phyloP scores from a whole-genome alignment of 2,329 filamentous ascomycete genomes.

The Bimuria novae-zelandiae region DNA sequence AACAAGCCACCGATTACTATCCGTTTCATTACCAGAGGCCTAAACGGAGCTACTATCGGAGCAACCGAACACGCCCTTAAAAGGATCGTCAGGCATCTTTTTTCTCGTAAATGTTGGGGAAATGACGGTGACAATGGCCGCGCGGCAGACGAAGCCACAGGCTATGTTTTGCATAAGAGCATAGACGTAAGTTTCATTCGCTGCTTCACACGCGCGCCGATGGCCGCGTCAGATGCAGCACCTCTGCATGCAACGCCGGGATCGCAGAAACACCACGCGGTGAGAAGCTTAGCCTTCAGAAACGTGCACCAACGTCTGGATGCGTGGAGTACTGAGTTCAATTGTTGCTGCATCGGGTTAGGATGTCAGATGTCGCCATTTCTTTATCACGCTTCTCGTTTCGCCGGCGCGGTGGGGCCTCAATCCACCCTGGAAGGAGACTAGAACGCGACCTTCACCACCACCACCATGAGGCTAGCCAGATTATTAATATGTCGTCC shows the following conservation, averaged over 20 bases:
- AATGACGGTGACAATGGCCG: conserved; percentile 30
- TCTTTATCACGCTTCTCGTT: conserved; percentile 18
- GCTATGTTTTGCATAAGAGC: neutral
- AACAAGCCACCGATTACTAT: no score
- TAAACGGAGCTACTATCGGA: conserved; percentile 35
- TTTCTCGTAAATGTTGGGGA: conserved; percentile 26
- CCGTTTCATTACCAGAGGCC: no score
- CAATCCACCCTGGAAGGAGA: conserved; percentile 11
- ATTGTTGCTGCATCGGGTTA: conserved; percentile 11
- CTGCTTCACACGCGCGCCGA: neutral
- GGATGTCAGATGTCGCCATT: conserved; percentile 17
- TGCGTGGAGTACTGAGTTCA: conserved; percentile 21
- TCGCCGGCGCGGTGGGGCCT: conserved; percentile 8
- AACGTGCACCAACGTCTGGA: conserved; percentile 13
- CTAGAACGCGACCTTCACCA: conserved; percentile 14
- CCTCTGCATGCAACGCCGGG: neutral
- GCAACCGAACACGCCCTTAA: conserved; percentile 27
- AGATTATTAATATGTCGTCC: conserved; percentile 17
- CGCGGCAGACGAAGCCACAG: conserved; percentile 23
- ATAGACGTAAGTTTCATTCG: conserved; percentile 9
- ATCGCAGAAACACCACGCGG: conserved; percentile 11
- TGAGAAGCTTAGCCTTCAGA: neutral
- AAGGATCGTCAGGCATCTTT: no score
- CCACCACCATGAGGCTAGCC: conserved; percentile 12
- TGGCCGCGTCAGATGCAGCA: conserved; percentile 6